These are phyloP conservation scores for Fraxinus quadrangulata DNA, from an alignment of 257 asterid species.

Conservation along the genomic window DNA sequence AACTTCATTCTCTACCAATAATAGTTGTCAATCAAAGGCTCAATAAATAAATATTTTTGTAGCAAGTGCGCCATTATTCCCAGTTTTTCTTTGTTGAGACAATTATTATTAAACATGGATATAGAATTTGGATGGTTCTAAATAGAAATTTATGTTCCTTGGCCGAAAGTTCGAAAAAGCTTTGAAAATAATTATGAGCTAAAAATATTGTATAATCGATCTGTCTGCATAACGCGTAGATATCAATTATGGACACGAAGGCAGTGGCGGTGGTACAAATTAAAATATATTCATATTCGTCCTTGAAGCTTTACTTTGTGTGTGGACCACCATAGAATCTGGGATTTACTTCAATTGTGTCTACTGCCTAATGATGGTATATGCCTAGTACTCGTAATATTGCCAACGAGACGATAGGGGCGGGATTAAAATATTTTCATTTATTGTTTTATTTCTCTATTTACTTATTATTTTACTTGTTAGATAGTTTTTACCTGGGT, in stretches of 20 bases:
- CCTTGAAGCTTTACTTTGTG: not conserved
- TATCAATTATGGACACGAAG: constrained; percentile 2
- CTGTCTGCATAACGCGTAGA: constrained; percentile 1
- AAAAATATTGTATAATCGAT: not conserved
- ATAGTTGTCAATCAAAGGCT: too few species aligned
- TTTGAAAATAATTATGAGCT: not conserved
- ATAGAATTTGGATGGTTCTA: too few species aligned
- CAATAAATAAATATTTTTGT: not conserved
- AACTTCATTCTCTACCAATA: too few species aligned
- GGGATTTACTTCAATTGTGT: not conserved
- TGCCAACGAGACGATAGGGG: too few species aligned
- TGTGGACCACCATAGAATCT: not conserved
- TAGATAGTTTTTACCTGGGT: not conserved
- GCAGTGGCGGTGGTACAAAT: constrained; percentile 1
- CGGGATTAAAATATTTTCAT: too few species aligned
- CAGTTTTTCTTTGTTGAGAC: not conserved
- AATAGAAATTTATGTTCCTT: not conserved
- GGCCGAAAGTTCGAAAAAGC: constrained; percentile 27
- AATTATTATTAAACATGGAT: not conserved
- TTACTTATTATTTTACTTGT: too few species aligned
- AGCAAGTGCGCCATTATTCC: constrained; percentile 24
- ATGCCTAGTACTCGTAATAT: too few species aligned
- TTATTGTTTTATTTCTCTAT: too few species aligned
- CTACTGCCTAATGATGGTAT: too few species aligned
- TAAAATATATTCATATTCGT: not conserved